Evolutionary conservation across 2,329 filamentous ascomycete species (phyloP).

Genomic region (Didymella pinodella): DNA sequence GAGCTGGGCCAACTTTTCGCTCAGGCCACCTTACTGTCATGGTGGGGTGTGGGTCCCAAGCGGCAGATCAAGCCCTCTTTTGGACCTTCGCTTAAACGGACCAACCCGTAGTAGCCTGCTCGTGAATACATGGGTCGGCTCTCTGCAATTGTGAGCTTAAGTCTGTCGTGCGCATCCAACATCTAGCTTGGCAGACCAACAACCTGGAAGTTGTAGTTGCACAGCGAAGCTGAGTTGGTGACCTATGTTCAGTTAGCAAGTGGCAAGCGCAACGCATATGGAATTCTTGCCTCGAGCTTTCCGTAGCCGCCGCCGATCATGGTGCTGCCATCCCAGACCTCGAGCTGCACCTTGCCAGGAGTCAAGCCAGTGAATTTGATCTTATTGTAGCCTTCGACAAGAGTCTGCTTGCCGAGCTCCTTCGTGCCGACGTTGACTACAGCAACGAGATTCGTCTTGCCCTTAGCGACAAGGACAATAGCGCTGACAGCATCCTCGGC

Average conservation of each 20-base stretch:
- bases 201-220: slow-evolving; percentile 19
- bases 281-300: slow-evolving; percentile 1
- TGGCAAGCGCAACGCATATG: not conserved
- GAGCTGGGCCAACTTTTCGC: not conserved
- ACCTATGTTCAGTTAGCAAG: slow-evolving; percentile 1
- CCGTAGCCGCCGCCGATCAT: slow-evolving; percentile 26
- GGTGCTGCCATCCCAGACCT: slow-evolving; percentile 18
- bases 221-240: not conserved
- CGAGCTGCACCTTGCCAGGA: slow-evolving; percentile 35
- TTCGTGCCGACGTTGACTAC: slow-evolving; percentile 34
- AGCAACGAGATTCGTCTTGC: slow-evolving; percentile 27
- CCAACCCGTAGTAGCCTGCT: not conserved
- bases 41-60: not conserved
- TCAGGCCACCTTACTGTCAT: slow-evolving; percentile 1
- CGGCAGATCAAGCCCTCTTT: not conserved
- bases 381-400: slow-evolving; percentile 31
- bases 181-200: slow-evolving; percentile 5
- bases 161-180: too few species aligned
- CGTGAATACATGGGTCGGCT: not conserved
- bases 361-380: slow-evolving; percentile 33
- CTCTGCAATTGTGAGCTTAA: too few species aligned
- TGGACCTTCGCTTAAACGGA: slow-evolving; percentile 1
- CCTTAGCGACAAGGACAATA: slow-evolving; percentile 27
- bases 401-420: slow-evolving; percentile 22
- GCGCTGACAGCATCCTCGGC: slow-evolving; percentile 24